Evolutionary conservation across 768 basidiomycete genomes (phyloP), one percentile per base, ranked within the genome.

Genomic region (Chalciporus pseudorubinellus): DNA sequence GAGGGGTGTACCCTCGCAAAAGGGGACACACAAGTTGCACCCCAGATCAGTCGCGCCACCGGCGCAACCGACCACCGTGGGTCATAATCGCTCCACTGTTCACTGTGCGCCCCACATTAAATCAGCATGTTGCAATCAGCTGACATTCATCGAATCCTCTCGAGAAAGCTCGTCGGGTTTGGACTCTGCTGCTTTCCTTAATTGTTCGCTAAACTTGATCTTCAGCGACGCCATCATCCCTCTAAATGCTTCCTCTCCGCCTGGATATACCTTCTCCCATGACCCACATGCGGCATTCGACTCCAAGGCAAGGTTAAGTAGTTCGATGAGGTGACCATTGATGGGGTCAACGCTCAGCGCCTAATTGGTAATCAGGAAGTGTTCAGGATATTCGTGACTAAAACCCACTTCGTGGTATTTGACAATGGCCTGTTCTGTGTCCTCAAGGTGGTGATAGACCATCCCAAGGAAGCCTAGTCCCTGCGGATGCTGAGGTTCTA

Each of bases 391-490:
- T 7, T 33, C 28, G 11, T 14, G 13, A 33, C 41, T 19, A 39
- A 38, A 29, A 52, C 83, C 34, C 48, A 93, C 95, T 75, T 95
- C 91, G 65, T 99, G 97, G 59, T 97, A 98, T 53, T 85, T 86
- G 33, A 92, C 72, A 58, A 99, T 94, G 3, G 95, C 90, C 12
- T 79, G 78, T 58, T 95, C 86, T 6, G 85, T 68, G 43, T 91
- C 76, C 20, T 81, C 83, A 56, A 84, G 72, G 16, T 90, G 74
- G 58, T 97, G 93, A 59, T 87, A 76, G 2, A 95, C 85, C 66
- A 97, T 84, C n/a, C 93, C 97, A 1, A 98, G 75, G 62, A 90
- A 92, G 4, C 89, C 87, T 46, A 94, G 81, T 3, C 92, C 93
- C 11, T 83, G 77, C 1, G 89, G 77, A 53, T 89, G 83, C 28